Evolutionary conservation across 2,329 filamentous ascomycete genomes (phyloP).

Genomic region (Neonectria faginata): DNA sequence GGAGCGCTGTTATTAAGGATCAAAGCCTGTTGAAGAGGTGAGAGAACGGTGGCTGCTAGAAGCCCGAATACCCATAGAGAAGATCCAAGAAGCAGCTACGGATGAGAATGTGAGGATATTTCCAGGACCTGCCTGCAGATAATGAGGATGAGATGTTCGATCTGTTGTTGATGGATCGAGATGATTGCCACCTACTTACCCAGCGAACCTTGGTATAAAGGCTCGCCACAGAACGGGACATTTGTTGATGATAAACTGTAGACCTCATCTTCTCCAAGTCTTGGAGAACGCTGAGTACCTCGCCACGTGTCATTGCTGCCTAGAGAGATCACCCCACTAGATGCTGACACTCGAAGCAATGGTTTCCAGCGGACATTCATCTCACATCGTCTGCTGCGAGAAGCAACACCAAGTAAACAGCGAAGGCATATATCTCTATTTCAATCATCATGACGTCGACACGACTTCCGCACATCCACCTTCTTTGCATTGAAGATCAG

Average conservation of each 20-base stretch:
- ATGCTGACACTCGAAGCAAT: neutral
- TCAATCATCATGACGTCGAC: neutral
- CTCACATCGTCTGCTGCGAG: neutral
- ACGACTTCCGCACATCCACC: neutral
- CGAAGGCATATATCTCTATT: neutral
- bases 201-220: too few species aligned
- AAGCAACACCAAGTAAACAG: neutral
- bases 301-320: neutral
- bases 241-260: neutral
- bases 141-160: too few species aligned
- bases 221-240: too few species aligned
- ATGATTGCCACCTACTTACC: too few species aligned
- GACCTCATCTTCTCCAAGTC: neutral
- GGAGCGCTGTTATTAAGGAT: neutral
- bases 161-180: too few species aligned
- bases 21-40: neutral
- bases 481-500: neutral
- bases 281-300: neutral
- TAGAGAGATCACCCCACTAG: neutral
- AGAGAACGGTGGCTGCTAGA: too few species aligned
- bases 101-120: too few species aligned
- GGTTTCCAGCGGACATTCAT: neutral
- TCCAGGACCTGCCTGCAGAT: too few species aligned
- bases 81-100: too few species aligned
- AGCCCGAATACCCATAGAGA: too few species aligned